A percentile compares a stretch with the other conserved stretches of the same genome.
phyloP scores from a whole-genome alignment of 169 alveolate genomes.

The Amoebophrya sp. region DNA sequence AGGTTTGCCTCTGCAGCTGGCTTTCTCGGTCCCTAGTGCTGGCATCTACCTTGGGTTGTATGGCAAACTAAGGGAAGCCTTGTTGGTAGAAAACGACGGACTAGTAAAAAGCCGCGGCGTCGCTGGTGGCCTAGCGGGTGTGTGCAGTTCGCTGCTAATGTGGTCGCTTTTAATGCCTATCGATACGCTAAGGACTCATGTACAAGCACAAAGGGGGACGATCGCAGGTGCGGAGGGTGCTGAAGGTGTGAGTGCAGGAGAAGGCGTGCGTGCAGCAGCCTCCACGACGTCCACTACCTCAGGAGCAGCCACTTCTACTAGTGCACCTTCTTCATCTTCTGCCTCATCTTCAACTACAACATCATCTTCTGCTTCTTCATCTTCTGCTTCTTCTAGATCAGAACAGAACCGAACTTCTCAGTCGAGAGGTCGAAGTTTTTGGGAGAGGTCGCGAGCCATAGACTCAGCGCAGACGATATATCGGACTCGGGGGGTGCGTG shows the following conservation, averaged over 20 bases:
- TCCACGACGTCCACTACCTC: not conserved
- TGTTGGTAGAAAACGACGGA: conserved; percentile 3
- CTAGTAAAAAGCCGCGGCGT: not conserved
- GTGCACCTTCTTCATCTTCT: not conserved
- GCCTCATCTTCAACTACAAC: not conserved
- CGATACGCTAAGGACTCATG: not conserved
- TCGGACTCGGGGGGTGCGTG: not conserved
- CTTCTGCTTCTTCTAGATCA: too few relatives aligned
- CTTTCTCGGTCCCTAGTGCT: not conserved
- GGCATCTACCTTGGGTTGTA: not conserved
- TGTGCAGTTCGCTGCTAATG: not conserved
- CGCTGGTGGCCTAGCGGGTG: not conserved
- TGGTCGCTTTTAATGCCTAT: not conserved
- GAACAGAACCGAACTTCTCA: too few relatives aligned
- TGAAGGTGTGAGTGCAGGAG: too few relatives aligned
- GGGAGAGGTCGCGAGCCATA: not conserved
- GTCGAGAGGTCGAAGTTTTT: not conserved
- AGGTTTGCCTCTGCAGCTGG: not conserved
- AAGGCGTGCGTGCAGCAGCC: not conserved
- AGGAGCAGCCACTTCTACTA: not conserved
- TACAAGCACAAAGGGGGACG: not conserved
- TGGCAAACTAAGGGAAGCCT: not conserved
- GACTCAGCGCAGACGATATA: not conserved
- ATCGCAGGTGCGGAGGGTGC: too few relatives aligned
- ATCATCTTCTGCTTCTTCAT: too few relatives aligned